Evolutionary conservation across 2,329 filamentous ascomycete genomes (phyloP).

Genomic region (Alternaria gaisen): DNA sequence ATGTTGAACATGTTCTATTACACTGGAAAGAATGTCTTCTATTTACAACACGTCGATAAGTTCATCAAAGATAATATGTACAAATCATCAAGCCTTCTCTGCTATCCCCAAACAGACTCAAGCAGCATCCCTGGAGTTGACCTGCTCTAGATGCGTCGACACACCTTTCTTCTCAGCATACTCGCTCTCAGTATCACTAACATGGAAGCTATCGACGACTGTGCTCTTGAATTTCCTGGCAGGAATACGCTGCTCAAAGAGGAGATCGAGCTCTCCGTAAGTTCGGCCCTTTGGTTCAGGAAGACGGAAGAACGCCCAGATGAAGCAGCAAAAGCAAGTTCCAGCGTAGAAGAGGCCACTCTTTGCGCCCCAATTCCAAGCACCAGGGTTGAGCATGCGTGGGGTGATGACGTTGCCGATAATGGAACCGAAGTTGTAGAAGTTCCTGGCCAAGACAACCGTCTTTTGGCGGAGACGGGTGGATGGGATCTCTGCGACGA

Average conservation of each 20-base stretch:
- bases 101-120: neutral
- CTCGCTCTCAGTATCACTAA: slow-evolving; percentile 30
- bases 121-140: slow-evolving; percentile 26
- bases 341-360: slow-evolving; percentile 88
- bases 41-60: slow-evolving; percentile 1
- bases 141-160: slow-evolving; percentile 37
- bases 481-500: slow-evolving; percentile 85
- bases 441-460: slow-evolving; percentile 81
- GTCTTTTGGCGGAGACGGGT: slow-evolving; percentile 90
- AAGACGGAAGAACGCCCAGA: slow-evolving; percentile 82
- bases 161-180: slow-evolving; percentile 36
- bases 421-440: slow-evolving; percentile 80
- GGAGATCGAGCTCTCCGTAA: slow-evolving; percentile 83
- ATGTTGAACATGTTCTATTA: neutral
- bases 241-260: slow-evolving; percentile 69
- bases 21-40: neutral
- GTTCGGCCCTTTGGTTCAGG: slow-evolving; percentile 82
- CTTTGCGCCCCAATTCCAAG: slow-evolving; percentile 75
- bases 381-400: slow-evolving; percentile 48
- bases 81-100: slow-evolving; percentile 4
- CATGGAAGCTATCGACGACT: slow-evolving; percentile 35
- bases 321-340: slow-evolving; percentile 77
- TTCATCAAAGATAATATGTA: slow-evolving; percentile 8
- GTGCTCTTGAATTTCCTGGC: slow-evolving; percentile 45
- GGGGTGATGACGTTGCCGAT: slow-evolving; percentile 65